phyloP scores from a whole-genome alignment of 352 stramenopile genomes.

The Phytophthora pluvialis region DNA sequence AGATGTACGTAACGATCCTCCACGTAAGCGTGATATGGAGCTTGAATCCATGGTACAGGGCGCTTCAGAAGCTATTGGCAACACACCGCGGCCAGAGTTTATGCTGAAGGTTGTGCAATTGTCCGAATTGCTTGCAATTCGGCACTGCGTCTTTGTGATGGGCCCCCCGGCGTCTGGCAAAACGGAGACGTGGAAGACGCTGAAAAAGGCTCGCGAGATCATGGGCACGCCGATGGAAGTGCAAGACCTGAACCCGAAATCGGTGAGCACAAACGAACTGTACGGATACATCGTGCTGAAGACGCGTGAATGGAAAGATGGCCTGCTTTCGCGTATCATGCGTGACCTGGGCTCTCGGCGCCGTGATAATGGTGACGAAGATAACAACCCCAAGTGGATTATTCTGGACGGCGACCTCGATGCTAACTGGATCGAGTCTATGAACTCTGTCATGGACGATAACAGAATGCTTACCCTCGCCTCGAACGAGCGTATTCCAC shows the following conservation, averaged over 20 bases:
- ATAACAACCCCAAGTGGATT: constrained; percentile 97
- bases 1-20: constrained; percentile 91
- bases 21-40: constrained; percentile 92
- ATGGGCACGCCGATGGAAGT: constrained; percentile 90
- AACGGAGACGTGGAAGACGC: constrained; percentile 95
- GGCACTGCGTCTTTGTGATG: constrained; percentile 98
- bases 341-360: constrained; percentile 92
- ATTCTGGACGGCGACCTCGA: constrained; percentile 97
- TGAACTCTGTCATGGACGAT: constrained; percentile 98
- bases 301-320: constrained; percentile 97
- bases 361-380: constrained; percentile 88
- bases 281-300: constrained; percentile 97
- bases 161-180: constrained; percentile 94
- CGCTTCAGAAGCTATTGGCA: constrained; percentile 79
- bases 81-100: constrained; percentile 83
- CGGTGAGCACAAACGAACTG: constrained; percentile 95
- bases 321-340: constrained; percentile 96
- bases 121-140: constrained; percentile 94
- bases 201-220: constrained; percentile 88
- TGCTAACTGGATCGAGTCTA: constrained; percentile 98
- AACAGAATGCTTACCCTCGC: constrained; percentile 97
- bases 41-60: constrained; percentile 92
- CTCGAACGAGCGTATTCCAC: constrained; percentile 96
- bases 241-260: constrained; percentile 96
- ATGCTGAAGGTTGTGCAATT: constrained; percentile 97